Evolutionary conservation across 768 basidiomycete species (phyloP).

Genomic region (Calocybe gangraenosa): DNA sequence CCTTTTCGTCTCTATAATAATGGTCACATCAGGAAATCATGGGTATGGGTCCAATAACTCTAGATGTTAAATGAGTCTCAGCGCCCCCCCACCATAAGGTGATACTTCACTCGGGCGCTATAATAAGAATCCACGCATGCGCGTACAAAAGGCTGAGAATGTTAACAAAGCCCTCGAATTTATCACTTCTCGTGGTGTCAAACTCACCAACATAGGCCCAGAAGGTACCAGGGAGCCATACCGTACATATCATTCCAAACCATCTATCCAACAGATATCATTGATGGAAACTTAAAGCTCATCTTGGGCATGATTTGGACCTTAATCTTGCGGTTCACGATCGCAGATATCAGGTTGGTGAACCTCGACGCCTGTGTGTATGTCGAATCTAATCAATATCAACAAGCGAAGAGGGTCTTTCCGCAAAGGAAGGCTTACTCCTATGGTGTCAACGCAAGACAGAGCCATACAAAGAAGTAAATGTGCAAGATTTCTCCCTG

Average conservation of each 20-base stretch:
- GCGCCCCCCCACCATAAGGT: slow-evolving; percentile 36
- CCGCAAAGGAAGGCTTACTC: slow-evolving; percentile 94
- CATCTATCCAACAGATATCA: slow-evolving; percentile 66
- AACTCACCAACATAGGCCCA: slow-evolving; percentile 95
- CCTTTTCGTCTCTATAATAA: slow-evolving; percentile 4
- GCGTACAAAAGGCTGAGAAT: slow-evolving; percentile 97
- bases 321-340: slow-evolving; percentile 93
- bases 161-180: slow-evolving; percentile 96
- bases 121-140: slow-evolving; percentile 84
- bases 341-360: slow-evolving; percentile 92
- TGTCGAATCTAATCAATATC: slow-evolving; percentile 12
- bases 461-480: slow-evolving; percentile 81
- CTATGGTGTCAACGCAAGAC: slow-evolving; percentile 99
- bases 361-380: neutral
- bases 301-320: slow-evolving; percentile 99
- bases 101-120: slow-evolving; percentile 93
- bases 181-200: slow-evolving; percentile 90
- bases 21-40: slow-evolving; percentile 78
- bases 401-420: slow-evolving; percentile 92
- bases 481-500: slow-evolving; percentile 89
- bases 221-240: slow-evolving; percentile 54
- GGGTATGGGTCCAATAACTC: slow-evolving; percentile 46
- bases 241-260: slow-evolving; percentile 36
- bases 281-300: slow-evolving; percentile 97
- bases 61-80: neutral